These are phyloP conservation scores for Aspergillus clavatus DNA, from an alignment of 2,329 filamentous ascomycete genomes.

Conservation along the genomic window DNA sequence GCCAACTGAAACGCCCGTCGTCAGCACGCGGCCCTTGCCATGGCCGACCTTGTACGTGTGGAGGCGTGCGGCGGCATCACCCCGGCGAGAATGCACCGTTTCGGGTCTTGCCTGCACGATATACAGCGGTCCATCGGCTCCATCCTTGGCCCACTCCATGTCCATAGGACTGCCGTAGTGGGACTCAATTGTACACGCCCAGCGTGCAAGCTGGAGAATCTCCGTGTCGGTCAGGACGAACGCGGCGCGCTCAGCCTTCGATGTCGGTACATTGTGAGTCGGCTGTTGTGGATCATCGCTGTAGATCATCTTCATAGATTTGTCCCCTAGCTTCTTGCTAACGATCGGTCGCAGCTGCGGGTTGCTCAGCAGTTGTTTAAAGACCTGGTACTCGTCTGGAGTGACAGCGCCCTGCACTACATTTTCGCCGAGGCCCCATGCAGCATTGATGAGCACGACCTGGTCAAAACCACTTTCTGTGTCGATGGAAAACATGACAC, in stretches of 20 bases:
- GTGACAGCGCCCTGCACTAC: conserved; percentile 37
- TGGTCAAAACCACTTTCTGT: conserved; percentile 39
- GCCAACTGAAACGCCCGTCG: conserved; percentile 31
- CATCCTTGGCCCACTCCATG: conserved; percentile 39
- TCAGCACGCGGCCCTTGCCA: conserved; percentile 24
- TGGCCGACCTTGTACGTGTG: conserved; percentile 31
- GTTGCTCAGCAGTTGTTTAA: conserved; percentile 33
- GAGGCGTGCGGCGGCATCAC: conserved; percentile 22
- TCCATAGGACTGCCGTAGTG: conserved; percentile 38
- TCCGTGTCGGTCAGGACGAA: conserved; percentile 33
- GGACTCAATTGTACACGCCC: conserved; percentile 34
- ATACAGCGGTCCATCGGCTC: conserved; percentile 23
- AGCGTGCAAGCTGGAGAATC: conserved; percentile 34
- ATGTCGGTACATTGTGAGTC: conserved; percentile 37
- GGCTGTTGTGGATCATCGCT: conserved; percentile 22
- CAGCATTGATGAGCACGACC: conserved; percentile 37
- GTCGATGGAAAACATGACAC: conserved; percentile 41
- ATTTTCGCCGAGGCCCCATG: conserved; percentile 39
- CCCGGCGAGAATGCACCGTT: conserved; percentile 33
- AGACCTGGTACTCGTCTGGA: conserved; percentile 39
- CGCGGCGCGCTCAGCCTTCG: conserved; percentile 29
- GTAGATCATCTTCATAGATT: conserved; percentile 34
- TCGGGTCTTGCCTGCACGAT: conserved; percentile 38
- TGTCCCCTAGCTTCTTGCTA: conserved; percentile 33
- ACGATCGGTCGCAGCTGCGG: conserved; percentile 29